Conservation (phyloP, 441 rosid species). For the Syzygium malaccense region DNA sequence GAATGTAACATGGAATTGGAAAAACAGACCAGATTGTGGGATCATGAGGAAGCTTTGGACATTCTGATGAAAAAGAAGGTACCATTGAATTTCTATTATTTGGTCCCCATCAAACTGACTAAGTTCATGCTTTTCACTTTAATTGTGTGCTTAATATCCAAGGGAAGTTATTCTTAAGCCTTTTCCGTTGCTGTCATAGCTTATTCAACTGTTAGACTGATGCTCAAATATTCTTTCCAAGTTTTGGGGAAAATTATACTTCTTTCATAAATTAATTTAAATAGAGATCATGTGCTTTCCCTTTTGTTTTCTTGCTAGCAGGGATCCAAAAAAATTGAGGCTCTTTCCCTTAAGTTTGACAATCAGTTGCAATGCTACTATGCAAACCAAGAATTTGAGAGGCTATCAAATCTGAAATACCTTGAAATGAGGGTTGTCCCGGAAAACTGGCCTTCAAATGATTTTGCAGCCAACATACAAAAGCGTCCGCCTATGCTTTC, state of each 20-base stretch:
- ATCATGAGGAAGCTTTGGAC: background rate
- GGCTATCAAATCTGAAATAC: background rate
- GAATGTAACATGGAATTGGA: background rate
- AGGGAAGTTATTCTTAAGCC: too few relatives aligned
- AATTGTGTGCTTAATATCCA: too few relatives aligned
- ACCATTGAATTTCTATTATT: too few relatives aligned
- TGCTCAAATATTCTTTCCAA: too few relatives aligned
- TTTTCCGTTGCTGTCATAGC: too few relatives aligned
- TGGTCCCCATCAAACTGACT: too few relatives aligned
- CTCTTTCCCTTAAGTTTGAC: background rate
- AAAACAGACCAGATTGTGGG: background rate
- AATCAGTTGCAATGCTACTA: background rate
- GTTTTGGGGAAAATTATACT: background rate
- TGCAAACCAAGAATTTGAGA: background rate
- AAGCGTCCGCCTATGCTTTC: background rate
- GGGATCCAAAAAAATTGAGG: background rate
- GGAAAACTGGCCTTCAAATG: background rate
- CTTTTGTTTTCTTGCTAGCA: background rate
- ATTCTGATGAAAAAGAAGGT: too few relatives aligned
- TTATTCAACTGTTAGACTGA: too few relatives aligned
- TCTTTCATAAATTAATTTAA: too few relatives aligned
- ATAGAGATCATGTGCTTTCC: too few relatives aligned
- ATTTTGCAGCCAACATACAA: background rate
- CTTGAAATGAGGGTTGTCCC: background rate
- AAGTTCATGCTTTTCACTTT: too few relatives aligned